Conservation (phyloP, 208 protist species). For the Trichomonas vaginalis region DNA sequence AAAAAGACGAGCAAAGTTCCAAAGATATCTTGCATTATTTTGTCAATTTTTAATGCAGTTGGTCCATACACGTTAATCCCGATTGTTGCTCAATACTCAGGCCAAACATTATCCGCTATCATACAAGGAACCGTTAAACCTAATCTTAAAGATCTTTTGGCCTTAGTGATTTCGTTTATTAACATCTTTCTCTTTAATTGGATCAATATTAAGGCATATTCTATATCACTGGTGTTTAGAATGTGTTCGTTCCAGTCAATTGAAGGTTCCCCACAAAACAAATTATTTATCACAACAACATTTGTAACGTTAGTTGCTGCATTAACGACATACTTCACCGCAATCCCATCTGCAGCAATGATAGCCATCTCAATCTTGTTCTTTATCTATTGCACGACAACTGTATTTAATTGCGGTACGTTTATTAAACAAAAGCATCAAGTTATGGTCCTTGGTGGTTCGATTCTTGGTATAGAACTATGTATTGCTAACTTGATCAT, state of each 20-base stretch:
- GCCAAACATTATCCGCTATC: background rate
- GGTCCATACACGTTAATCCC: background rate
- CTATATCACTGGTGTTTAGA: background rate
- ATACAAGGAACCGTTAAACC: background rate
- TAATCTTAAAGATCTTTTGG: background rate
- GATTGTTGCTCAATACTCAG: background rate
- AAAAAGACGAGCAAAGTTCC: background rate
- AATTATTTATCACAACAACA: background rate
- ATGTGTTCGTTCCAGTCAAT: background rate
- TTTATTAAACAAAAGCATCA: background rate
- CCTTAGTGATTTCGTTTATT: background rate
- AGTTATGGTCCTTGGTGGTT: background rate
- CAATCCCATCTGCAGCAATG: background rate
- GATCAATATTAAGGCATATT: background rate
- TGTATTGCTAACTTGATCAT: background rate
- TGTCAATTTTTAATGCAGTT: background rate
- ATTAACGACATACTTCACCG: background rate
- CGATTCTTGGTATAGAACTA: background rate
- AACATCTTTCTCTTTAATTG: background rate
- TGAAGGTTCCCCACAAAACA: background rate
- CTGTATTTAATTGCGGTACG: background rate
- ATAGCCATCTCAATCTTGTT: background rate
- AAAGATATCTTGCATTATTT: background rate
- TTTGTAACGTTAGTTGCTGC: background rate
- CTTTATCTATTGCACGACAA: background rate